phyloP scores from a whole-genome alignment of 441 rosid species.

The Adansonia gregorii region DNA sequence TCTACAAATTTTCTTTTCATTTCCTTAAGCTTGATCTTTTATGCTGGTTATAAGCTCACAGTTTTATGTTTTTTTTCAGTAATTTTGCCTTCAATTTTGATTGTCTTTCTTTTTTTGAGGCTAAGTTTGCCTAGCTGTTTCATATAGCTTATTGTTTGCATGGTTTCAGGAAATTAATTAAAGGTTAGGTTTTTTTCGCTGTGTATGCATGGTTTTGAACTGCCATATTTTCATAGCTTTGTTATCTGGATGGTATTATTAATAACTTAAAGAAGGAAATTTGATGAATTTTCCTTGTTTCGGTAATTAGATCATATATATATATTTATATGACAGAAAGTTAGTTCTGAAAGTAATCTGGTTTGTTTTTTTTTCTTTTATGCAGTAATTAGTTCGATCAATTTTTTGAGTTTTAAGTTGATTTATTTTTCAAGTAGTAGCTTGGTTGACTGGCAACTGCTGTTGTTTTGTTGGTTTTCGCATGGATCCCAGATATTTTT shows the following conservation, averaged over 20 bases:
- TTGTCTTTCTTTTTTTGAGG: background rate
- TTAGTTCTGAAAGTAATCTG: background rate
- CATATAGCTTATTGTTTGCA: background rate
- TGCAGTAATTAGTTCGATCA: background rate
- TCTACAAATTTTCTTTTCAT: background rate
- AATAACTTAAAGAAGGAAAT: background rate
- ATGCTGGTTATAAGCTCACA: background rate
- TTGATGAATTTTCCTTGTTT: background rate
- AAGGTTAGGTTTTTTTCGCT: conserved; percentile 5
- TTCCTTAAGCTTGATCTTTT: background rate
- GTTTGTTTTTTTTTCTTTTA: background rate
- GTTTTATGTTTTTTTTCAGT: background rate
- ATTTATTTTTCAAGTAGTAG: background rate
- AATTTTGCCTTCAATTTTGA: background rate
- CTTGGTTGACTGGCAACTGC: background rate
- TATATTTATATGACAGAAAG: background rate
- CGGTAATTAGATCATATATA: background rate
- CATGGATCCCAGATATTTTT: background rate
- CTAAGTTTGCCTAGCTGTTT: background rate
- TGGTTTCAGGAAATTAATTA: background rate
- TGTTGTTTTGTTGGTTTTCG: background rate
- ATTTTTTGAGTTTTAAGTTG: background rate
- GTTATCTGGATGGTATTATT: background rate
- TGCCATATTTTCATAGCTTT: background rate
- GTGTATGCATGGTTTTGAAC: conserved; percentile 8